Conservation (phyloP, 2,329 filamentous ascomycete genomes). For the Periconia sp. region DNA sequence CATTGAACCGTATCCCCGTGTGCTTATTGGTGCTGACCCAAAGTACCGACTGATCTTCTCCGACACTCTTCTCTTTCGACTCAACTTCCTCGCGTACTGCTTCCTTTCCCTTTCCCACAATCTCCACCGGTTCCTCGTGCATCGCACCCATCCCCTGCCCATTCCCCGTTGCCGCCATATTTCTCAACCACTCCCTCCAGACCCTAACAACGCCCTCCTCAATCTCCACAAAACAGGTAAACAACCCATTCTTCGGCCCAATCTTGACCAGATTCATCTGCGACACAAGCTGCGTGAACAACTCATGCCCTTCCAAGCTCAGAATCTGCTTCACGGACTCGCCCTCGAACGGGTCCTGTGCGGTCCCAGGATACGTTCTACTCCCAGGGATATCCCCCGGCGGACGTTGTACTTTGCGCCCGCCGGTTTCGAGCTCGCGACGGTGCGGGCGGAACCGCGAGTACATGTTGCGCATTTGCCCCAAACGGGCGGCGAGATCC, state of each 20-base stretch:
- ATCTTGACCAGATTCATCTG: constrained; percentile 69
- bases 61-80: constrained; percentile 7
- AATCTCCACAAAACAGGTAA: constrained; percentile 66
- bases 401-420: constrained; percentile 42
- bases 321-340: constrained; percentile 61
- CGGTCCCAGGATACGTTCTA: constrained; percentile 39
- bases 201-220: constrained; percentile 70
- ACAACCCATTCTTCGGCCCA: constrained; percentile 61
- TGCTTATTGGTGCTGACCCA: constrained; percentile 68
- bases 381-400: constrained; percentile 53
- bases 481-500: constrained; percentile 41
- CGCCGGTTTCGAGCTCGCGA: constrained; percentile 52
- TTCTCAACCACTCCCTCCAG: constrained; percentile 70
- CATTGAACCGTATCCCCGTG: constrained; percentile 69
- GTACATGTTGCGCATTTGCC: constrained; percentile 61
- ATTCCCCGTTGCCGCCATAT: constrained; percentile 33
- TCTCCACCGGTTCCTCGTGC: constrained; percentile 13
- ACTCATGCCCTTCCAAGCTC: constrained; percentile 67
- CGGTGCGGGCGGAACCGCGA: constrained; percentile 69
- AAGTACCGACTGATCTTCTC: constrained; percentile 50
- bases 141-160: constrained; percentile 12
- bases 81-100: constrained; percentile 10
- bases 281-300: constrained; percentile 74
- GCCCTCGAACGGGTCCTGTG: constrained; percentile 32
- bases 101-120: constrained; percentile 26